A percentile compares a stretch with the other conserved stretches of the same genome.
Conservation (phyloP, 1,284 basidiomycete genomes). For the Abortiporus biennis region DNA sequence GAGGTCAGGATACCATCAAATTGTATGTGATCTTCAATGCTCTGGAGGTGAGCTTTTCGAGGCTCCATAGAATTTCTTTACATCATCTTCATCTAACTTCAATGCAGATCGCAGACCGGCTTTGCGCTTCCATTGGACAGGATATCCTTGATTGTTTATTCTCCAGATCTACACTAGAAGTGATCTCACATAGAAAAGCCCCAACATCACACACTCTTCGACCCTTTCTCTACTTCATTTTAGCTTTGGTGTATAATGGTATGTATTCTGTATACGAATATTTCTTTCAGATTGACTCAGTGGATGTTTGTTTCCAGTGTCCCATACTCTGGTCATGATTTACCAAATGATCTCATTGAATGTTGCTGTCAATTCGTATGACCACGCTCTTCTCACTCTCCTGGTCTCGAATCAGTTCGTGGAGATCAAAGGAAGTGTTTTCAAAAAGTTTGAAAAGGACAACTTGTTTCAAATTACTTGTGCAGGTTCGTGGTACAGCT, state of each 20-base stretch:
- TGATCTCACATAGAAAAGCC: constrained; percentile 56
- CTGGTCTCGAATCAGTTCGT: constrained; percentile 98
- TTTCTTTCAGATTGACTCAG: background rate
- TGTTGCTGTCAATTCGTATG: constrained; percentile 98
- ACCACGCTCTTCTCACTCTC: constrained; percentile 91
- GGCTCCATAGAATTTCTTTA: constrained; percentile 1
- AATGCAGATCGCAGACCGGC: constrained; percentile 83
- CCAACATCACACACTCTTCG: constrained; percentile 61
- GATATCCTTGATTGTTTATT: constrained; percentile 97
- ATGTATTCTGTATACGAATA: constrained; percentile 20
- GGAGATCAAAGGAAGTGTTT: constrained; percentile 98
- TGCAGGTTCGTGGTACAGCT: constrained; percentile 54
- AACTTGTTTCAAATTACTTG: constrained; percentile 99
- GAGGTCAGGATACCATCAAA: constrained; percentile 99
- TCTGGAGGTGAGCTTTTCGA: constrained; percentile 62
- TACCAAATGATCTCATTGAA: constrained; percentile 96
- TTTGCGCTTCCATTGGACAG: constrained; percentile 97
- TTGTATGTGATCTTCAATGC: constrained; percentile 99
- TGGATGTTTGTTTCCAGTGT: constrained; percentile 41
- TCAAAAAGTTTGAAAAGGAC: constrained; percentile 99
- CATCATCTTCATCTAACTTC: constrained; percentile 2
- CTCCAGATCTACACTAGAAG: constrained; percentile 84
- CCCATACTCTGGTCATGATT: constrained; percentile 92
- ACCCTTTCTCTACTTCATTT: constrained; percentile 80
- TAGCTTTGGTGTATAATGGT: constrained; percentile 86